Evolutionary conservation across 2,329 filamentous ascomycete genomes (phyloP).

Genomic region (Pseudogymnoascus sp.): DNA sequence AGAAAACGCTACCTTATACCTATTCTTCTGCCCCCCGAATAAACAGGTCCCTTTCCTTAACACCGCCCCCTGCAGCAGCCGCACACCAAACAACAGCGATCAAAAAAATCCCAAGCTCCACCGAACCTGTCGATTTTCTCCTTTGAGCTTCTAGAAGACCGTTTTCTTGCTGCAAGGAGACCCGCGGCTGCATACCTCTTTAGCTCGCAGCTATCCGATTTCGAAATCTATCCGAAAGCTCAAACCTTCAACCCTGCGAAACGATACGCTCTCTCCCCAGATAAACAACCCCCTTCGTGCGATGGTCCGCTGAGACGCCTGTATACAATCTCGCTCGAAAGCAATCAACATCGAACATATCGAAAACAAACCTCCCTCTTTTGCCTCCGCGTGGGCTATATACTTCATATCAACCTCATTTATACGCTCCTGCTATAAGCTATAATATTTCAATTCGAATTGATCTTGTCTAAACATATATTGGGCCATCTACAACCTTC

Average conservation of each 20-base stretch:
- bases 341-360: constrained; percentile 11
- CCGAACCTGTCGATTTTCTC: background rate
- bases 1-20: constrained; percentile 16
- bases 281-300: background rate
- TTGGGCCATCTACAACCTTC: constrained; percentile 11
- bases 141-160: background rate
- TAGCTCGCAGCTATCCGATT: background rate
- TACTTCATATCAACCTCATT: constrained; percentile 11
- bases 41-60: background rate
- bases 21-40: constrained; percentile 15
- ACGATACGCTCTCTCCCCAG: background rate
- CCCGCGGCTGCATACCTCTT: background rate
- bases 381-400: background rate
- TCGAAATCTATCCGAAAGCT: background rate
- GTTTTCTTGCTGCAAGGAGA: background rate
- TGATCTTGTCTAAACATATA: constrained; percentile 4
- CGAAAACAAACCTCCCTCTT: background rate
- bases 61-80: background rate
- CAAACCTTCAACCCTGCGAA: background rate
- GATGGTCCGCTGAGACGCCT: background rate
- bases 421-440: background rate
- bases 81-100: background rate
- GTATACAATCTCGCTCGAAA: background rate
- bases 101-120: background rate
- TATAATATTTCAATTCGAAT: background rate